Percentiles rank a stretch among this genome's conserved stretches.
phyloP scores from a whole-genome alignment of 2,329 filamentous ascomycete genomes.

The Myrmaecium sp. region DNA sequence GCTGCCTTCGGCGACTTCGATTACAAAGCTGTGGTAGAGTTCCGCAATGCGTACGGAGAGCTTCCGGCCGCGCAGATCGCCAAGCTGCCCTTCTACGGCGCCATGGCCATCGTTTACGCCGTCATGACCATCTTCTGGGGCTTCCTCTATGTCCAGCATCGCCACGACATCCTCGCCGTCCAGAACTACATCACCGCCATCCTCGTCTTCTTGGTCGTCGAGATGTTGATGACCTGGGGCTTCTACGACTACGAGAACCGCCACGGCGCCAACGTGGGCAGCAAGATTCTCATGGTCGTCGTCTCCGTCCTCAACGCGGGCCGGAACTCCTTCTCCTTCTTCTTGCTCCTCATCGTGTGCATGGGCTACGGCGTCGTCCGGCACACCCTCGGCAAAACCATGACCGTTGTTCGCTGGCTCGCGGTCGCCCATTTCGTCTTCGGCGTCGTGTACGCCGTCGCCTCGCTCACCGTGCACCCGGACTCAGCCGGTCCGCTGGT shows the following conservation, averaged over 20 bases:
- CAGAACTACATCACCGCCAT: constrained; percentile 99
- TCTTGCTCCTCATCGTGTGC: constrained; percentile 90
- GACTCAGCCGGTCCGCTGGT: constrained; percentile 82
- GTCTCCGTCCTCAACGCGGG: constrained; percentile 89
- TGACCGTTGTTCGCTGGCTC: constrained; percentile 84
- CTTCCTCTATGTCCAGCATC: constrained; percentile 88
- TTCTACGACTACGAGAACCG: constrained; percentile 96
- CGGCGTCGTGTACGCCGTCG: constrained; percentile 80
- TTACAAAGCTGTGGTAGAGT: constrained; percentile 72
- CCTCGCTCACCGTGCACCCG: constrained; percentile 74
- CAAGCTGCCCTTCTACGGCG: constrained; percentile 93
- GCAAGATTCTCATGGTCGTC: constrained; percentile 74
- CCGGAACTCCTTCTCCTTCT: constrained; percentile 96
- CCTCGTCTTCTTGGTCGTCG: constrained; percentile 78
- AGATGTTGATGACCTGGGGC: constrained; percentile 97
- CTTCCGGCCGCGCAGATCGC: constrained; percentile 89
- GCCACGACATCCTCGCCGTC: constrained; percentile 83
- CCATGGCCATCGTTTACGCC: constrained; percentile 83
- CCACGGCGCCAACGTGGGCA: constrained; percentile 65
- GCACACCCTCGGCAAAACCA: constrained; percentile 74
- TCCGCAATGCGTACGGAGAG: constrained; percentile 92
- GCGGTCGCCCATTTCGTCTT: constrained; percentile 90
- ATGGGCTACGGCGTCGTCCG: constrained; percentile 99
- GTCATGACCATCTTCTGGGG: constrained; percentile 79
- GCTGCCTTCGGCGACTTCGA: constrained; percentile 48